Base-by-base conservation (phyloP, 495 filamentous ascomycete genomes). In the Penicillium antarcticum region DNA sequence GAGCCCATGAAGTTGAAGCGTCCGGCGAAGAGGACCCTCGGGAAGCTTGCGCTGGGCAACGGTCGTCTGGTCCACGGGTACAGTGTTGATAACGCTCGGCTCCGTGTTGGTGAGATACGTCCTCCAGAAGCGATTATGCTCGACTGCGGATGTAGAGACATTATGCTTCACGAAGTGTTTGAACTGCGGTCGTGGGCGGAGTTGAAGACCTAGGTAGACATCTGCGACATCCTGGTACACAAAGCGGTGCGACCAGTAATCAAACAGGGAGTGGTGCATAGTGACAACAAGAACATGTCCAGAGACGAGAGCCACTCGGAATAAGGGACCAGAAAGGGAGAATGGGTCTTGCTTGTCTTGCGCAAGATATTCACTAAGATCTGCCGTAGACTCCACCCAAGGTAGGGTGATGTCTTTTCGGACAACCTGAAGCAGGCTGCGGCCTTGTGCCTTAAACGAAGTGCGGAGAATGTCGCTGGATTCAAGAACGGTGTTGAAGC, bases 261-360 rank as follows among this genome's bases (percentile, higher is more conserved):
- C 83, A 62, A 85, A 85, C 47, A 85, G 82, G 0, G 83, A 77
- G 57, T 87, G 83, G 51, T 85, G 82, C 46, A 78, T 73, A 0
- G 81, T 84, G 3, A 85, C 69, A 5, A 80, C 71, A 44, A 87
- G 68, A 32, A 73, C 57, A 14, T 84, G 72, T 12, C 66, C 70
- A 58, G 72, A 55, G 37, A 82, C 57, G 23, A 79, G 67, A 18
- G 74, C 64, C 51, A 80, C 76, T 43, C 78, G 73, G 13, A 83
- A 63, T 33, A 82, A 81, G 0, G 76, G 69, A 13, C 75, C 75
- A 2, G 80, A 80, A 2, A 79, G 70, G 0, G 69, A 69, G 49
- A 78, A 70, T 1, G 58, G 65, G 4, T 61, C 53, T 19, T 77
- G 65, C 1, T 71, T 59, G 46, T 75, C 66, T 1, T 37, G 39